phyloP scores from a whole-genome alignment of 441 rosid species.

The Manihot esculenta region DNA sequence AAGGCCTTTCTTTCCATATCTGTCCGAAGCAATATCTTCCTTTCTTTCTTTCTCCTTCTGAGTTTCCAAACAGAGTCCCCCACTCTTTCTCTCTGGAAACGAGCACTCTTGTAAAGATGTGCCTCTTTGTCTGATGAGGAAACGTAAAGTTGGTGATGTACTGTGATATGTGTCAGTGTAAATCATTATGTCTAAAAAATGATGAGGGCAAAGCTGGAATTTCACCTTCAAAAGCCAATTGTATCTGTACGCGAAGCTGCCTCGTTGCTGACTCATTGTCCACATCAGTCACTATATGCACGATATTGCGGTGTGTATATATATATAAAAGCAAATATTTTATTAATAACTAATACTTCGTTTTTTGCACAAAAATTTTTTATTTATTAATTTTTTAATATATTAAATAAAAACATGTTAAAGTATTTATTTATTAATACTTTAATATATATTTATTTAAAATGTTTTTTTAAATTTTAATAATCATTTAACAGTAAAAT shows the following conservation, averaged over 20 bases:
- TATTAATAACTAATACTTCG: no score
- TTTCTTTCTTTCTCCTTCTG: no score
- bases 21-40: slow-evolving; percentile 10
- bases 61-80: neutral
- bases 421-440: no score
- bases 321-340: no score
- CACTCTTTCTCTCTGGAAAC: neutral
- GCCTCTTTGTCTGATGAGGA: slow-evolving; percentile 2
- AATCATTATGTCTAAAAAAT: neutral
- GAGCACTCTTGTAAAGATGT: neutral
- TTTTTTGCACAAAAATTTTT: no score
- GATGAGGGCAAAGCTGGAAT: neutral
- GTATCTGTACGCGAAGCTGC: neutral
- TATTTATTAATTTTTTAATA: no score
- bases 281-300: neutral
- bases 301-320: no score
- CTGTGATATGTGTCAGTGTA: neutral
- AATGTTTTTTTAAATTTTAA: no score
- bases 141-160: slow-evolving; percentile 16
- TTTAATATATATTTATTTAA: no score
- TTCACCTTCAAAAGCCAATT: neutral
- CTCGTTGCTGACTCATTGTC: neutral
- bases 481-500: no score
- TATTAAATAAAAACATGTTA: no score
- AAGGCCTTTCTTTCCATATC: slow-evolving; percentile 64